phyloP scores from a whole-genome alignment of 176 grass and related monocot species.

The Cocos nucifera region DNA sequence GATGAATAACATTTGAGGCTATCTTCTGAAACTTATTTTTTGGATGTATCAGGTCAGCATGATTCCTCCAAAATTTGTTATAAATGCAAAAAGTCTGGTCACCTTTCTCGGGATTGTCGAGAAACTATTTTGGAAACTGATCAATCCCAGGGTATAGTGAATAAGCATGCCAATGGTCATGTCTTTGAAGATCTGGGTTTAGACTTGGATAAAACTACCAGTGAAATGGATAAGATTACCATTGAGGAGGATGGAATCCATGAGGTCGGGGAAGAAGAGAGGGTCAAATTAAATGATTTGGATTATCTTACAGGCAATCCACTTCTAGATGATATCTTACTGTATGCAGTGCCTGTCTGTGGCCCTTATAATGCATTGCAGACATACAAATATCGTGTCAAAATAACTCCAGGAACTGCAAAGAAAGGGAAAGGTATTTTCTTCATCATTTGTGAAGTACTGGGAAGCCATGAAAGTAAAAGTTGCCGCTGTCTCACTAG shows the following conservation, averaged over 20 bases:
- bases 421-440: slow-evolving; percentile 93
- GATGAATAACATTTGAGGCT: too few species aligned
- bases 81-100: slow-evolving; percentile 89
- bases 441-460: not conserved
- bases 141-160: slow-evolving; percentile 14
- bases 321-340: slow-evolving; percentile 70
- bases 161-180: slow-evolving; percentile 28
- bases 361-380: slow-evolving; percentile 87
- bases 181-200: slow-evolving; percentile 2
- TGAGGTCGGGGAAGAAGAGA: slow-evolving; percentile 76
- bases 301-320: slow-evolving; percentile 90
- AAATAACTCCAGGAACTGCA: slow-evolving; percentile 85
- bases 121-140: slow-evolving; percentile 44
- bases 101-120: slow-evolving; percentile 88
- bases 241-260: slow-evolving; percentile 49
- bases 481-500: too few species aligned
- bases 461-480: too few species aligned
- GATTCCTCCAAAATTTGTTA: slow-evolving; percentile 73
- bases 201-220: not conserved
- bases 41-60: slow-evolving; percentile 44
- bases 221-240: slow-evolving; percentile 27
- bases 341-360: slow-evolving; percentile 85
- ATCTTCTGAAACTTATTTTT: not conserved
- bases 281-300: slow-evolving; percentile 80
- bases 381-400: slow-evolving; percentile 91